A percentile compares a stretch with the other conserved stretches of the same genome.
Conservation (phyloP, 225 moss, liverwort and hornwort genomes). For the Anthoceros angustus region DNA sequence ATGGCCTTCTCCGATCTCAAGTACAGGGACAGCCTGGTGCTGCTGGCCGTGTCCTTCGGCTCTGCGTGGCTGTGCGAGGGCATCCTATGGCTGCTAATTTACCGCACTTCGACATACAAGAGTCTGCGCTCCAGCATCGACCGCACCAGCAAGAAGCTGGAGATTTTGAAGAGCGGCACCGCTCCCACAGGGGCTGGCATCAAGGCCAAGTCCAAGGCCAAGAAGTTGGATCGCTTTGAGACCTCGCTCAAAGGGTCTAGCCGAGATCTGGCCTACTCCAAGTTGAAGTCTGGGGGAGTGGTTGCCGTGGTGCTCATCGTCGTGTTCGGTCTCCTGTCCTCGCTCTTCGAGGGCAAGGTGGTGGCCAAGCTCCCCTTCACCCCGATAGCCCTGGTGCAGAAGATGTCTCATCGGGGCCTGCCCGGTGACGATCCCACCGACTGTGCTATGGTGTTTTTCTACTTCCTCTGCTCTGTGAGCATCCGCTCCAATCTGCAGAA, state of each 20-base stretch:
- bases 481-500: constrained; percentile 93
- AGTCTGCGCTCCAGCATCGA: constrained; percentile 82
- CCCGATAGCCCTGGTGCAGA: constrained; percentile 59
- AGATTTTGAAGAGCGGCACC: constrained; percentile 65
- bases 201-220: constrained; percentile 55
- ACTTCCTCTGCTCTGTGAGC: constrained; percentile 82
- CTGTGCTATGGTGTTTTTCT: constrained; percentile 94
- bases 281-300: constrained; percentile 95
- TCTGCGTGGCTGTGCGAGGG: constrained; percentile 91
- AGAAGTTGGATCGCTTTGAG: constrained; percentile 99
- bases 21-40: constrained; percentile 74
- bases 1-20: constrained; percentile 2
- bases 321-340: constrained; percentile 72
- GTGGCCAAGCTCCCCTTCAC: constrained; percentile 82
- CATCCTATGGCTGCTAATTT: constrained; percentile 91
- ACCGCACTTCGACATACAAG: constrained; percentile 80
- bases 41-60: constrained; percentile 69
- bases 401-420: constrained; percentile 85
- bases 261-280: constrained; percentile 74
- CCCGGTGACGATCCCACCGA: constrained; percentile 89
- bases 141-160: constrained; percentile 81
- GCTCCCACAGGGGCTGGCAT: constrained; percentile 17
- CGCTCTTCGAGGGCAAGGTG: constrained; percentile 74
- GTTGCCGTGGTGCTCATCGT: constrained; percentile 92
- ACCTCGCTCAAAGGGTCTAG: constrained; percentile 74